Base-by-base conservation (phyloP, 495 filamentous ascomycete species). In the Friedmanniomyces endolithicus region DNA sequence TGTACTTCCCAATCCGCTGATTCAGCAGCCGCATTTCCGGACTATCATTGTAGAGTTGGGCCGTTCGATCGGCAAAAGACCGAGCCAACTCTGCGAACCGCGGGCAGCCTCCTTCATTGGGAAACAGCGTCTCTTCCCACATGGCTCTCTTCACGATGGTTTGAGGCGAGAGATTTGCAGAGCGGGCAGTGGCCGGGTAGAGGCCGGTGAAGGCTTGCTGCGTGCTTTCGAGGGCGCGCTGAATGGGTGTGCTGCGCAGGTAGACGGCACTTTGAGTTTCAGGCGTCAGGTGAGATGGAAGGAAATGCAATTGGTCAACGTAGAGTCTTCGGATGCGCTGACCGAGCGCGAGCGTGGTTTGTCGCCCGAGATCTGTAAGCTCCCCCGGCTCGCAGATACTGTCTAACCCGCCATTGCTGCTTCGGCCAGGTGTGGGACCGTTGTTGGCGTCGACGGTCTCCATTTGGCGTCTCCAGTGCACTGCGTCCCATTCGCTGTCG, bases 131-230 rank as follows among this genome's bases (percentile, higher is more conserved):
- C 71, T 98, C 92, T 52, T 96, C 90, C 0, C 76, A 75, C 0
- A 82, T 76, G 6, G 80, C 75, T 11, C 88, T 74, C 0, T 78
- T 82, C 11, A 94, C 69, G 62, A 95, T 88, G 11, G 86, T 85
- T 0, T 86, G 84, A 0, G 81, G 72, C 1, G 80, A 81, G 63
- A 90, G 83, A 34, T 73, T 70, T 20, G 77, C 71, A 2, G 78
- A 77, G 41, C 86, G 77, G 6, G 84, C 72, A n/a, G 72, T 73
- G 0, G 80, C 63, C 0, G 92, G 92, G 68, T 97, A 98, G 68
- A 98, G 78, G 16, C 90, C 92, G 63, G 75, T 79, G 66, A 95
- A 94, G 19, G 86, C 78, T 67, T 98, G 87, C 57, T 97, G 89
- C 20, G 96, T 74, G 14, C 84, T 88, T 65, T 95, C 88, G 1